These are phyloP conservation scores for Rhizopogon salebrosus DNA, from an alignment of 768 basidiomycete genomes.

Conservation along the genomic window DNA sequence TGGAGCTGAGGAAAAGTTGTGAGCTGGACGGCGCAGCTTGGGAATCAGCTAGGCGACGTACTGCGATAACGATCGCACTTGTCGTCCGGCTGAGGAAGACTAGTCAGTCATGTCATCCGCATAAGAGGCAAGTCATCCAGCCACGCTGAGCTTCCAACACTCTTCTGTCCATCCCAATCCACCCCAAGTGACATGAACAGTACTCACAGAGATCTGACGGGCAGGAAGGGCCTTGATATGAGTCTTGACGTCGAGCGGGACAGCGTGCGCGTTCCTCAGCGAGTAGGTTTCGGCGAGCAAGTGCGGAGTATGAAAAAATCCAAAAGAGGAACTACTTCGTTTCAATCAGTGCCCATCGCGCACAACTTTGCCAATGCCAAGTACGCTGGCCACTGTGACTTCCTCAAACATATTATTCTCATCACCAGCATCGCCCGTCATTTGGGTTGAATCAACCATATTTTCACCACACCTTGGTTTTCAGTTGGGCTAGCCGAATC, in stretches of 20 bases:
- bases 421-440: too few species aligned
- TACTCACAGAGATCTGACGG: slow-evolving; percentile 19
- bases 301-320: slow-evolving; percentile 20
- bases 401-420: too few species aligned
- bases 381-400: too few species aligned
- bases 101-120: slow-evolving; percentile 27
- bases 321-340: neutral
- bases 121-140: slow-evolving; percentile 27
- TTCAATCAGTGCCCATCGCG: too few species aligned
- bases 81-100: slow-evolving; percentile 24
- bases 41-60: slow-evolving; percentile 17
- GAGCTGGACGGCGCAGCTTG: neutral
- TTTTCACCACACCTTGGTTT: too few species aligned
- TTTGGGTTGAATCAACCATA: too few species aligned
- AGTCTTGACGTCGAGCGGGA: slow-evolving; percentile 35
- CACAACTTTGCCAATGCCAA: too few species aligned
- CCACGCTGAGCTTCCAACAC: slow-evolving; percentile 9
- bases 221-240: slow-evolving; percentile 22
- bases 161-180: slow-evolving; percentile 2
- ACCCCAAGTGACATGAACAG: slow-evolving; percentile 1
- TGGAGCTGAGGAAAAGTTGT: slow-evolving; percentile 21
- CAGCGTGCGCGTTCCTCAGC: slow-evolving; percentile 17
- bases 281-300: slow-evolving; percentile 3
- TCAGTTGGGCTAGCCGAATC: too few species aligned
- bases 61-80: slow-evolving; percentile 32